Percentiles rank a stretch among this genome's conserved stretches.
Evolutionary conservation across 441 rosid species (phyloP).

Genomic region (Macaranga tanarius): DNA sequence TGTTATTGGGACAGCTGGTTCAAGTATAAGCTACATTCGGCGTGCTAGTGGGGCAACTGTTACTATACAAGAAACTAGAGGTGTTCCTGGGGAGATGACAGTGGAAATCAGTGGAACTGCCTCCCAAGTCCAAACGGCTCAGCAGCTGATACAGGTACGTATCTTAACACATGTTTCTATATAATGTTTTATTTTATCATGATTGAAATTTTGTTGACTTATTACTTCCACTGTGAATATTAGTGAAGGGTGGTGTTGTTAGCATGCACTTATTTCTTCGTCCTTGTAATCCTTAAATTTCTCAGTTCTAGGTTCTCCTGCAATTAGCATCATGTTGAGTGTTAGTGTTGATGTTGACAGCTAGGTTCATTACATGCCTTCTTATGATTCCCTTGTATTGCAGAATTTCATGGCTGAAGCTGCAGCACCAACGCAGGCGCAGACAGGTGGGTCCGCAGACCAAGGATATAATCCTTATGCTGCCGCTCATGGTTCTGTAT

Average conservation of each 20-base stretch:
- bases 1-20: slow-evolving; percentile 92
- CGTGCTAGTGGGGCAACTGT: slow-evolving; percentile 97
- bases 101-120: slow-evolving; percentile 97
- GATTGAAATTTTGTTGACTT: neutral
- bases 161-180: slow-evolving; percentile 11
- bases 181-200: slow-evolving; percentile 4
- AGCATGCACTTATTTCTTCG: neutral
- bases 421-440: slow-evolving; percentile 60
- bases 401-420: slow-evolving; percentile 99
- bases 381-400: slow-evolving; percentile 25
- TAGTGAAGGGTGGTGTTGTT: neutral
- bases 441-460: slow-evolving; percentile 50
- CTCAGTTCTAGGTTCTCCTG: neutral
- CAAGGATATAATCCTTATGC: slow-evolving; percentile 87
- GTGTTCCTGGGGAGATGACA: slow-evolving; percentile 96
- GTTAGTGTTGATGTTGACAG: neutral
- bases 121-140: slow-evolving; percentile 94
- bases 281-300: neutral
- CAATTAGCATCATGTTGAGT: neutral
- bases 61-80: slow-evolving; percentile 92
- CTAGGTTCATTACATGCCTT: neutral
- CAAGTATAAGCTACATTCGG: slow-evolving; percentile 90
- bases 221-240: neutral
- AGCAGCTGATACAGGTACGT: slow-evolving; percentile 86
- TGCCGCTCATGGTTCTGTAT: slow-evolving; percentile 59